Evolutionary conservation across 257 asterid species (phyloP).

Genomic region (Sherardia arvensis): DNA sequence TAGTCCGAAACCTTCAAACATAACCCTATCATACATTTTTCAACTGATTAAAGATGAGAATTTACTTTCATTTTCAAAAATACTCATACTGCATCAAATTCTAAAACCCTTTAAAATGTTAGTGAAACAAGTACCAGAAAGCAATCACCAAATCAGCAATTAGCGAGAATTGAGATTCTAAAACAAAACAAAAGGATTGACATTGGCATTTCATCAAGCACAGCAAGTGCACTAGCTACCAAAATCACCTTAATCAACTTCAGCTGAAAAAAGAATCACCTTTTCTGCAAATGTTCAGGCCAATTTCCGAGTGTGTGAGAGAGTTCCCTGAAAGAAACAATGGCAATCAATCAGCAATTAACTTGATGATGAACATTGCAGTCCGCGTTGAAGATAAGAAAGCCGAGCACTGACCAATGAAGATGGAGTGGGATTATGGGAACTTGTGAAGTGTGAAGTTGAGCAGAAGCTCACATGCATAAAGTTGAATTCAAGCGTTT

Average conservation of each 20-base stretch:
- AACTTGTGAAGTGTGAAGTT: neutral
- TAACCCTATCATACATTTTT: neutral
- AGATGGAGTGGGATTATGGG: neutral
- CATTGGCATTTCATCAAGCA: conserved; percentile 12
- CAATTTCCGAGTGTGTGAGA: neutral
- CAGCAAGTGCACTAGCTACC: neutral
- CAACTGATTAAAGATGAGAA: neutral
- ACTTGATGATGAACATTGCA: neutral
- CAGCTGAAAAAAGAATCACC: neutral
- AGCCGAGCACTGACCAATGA: neutral
- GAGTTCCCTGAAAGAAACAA: neutral
- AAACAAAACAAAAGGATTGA: neutral
- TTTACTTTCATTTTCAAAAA: neutral
- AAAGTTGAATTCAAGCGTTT: neutral
- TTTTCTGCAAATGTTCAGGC: neutral
- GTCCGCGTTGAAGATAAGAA: neutral
- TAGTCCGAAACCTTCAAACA: neutral
- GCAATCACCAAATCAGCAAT: neutral
- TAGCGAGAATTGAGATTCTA: neutral
- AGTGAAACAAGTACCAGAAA: neutral
- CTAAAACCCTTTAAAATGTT: neutral
- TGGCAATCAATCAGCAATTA: neutral
- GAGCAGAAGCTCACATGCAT: conserved; percentile 6
- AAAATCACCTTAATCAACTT: neutral
- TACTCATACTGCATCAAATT: neutral